Evolutionary conservation across 1,284 basidiomycete genomes (phyloP), one percentile per base, ranked within the genome.

Genomic region (Caloboletus firmus): DNA sequence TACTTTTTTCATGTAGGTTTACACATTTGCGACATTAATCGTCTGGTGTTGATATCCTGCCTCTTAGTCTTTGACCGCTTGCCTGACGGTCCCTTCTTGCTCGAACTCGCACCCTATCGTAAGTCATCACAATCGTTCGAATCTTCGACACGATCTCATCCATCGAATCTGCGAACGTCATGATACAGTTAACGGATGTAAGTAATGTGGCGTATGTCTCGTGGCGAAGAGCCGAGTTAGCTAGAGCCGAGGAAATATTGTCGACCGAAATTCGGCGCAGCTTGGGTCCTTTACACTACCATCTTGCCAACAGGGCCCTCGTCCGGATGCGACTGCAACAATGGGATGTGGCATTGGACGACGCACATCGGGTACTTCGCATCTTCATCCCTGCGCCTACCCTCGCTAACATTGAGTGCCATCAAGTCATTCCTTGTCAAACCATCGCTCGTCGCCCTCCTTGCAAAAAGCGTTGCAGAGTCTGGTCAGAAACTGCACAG

Each of bases 301-400:
- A 47, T 42, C 47, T 55, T 40, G 64, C 62, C 11, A 65, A 65
- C n/a, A 36, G 63, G 13, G 54, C 66, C n/a, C 46, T 65, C 5
- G 18, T 68, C 12, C 56, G 48, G 7, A 42, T 49, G 13, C 60
- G 43, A 4, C 18, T 56, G 31, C 26, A 22, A 26, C 37, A 45
- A 12, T 61, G 56, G 55, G 47, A 54, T 26, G 28, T 1, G 5
- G 64, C 63, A 10, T 40, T 61, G 26, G 39, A 63, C 0, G 62
- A 65, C 11, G 57, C 52, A 26, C 41, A 58, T 1, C n/a, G 9
- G 46, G 66, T 67, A 56, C 41, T 1, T 45, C 17, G 1, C 2
- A 28, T 39, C 5, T 43, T 40, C 30, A 36, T 28, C 2, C 9
- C n/a, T 17, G 2, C 10, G 2, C 8, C 6, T 18, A 37, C 10